Base-by-base conservation (phyloP, 2,329 filamentous ascomycete species). In the Ophiostoma populinum region DNA sequence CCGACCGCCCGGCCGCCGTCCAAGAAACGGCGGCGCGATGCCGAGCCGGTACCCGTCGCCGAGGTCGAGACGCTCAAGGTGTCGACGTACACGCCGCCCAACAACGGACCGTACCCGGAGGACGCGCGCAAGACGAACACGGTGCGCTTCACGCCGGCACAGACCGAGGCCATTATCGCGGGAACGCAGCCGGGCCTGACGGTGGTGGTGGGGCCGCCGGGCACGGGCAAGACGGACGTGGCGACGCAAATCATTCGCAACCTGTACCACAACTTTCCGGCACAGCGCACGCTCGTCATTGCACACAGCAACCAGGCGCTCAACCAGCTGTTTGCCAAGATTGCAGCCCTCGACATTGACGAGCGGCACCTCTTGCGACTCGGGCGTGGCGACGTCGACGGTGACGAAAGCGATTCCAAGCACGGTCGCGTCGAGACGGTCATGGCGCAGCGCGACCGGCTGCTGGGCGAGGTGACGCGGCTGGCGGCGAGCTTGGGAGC, bases 211-310 rank as follows among this genome's bases (percentile, higher is more conserved):
- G 90, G 90, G 1, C 90, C 90, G 36, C 90, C 90, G 7, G 90
- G 90, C 36, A 98, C 90, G 6, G 90, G 92, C 42, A 98, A 98
- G 62, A 98, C 90, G n/a, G 90, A 98, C 55, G 90, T 98, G 35
- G 86, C 85, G 32, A 94, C 87, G 5, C 90, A 98, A 55, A 92
- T 95, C 52, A 98, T 98, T 58, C 94, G 82, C 61, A 94, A 95
- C 54, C 80, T 98, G 46, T 98, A 98, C 51, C 87, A 95, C 61
- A 93, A 95, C 56, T 98, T 94, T 52, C 86, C 90, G 7, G 66
- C 77, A 43, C 85, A 98, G 54, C 79, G 83, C 46, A 98, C 90
- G 1, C 61, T 98, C 13, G 70, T 98, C 26, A 74, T 98, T 43
- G 90, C 90, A 5, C 90, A 98, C 54, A 95, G 87, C 56, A 98